Evolutionary conservation across 2,329 filamentous ascomycete genomes (phyloP), one percentile per base, ranked within the genome.

Genomic region (Aspergillus sp.): DNA sequence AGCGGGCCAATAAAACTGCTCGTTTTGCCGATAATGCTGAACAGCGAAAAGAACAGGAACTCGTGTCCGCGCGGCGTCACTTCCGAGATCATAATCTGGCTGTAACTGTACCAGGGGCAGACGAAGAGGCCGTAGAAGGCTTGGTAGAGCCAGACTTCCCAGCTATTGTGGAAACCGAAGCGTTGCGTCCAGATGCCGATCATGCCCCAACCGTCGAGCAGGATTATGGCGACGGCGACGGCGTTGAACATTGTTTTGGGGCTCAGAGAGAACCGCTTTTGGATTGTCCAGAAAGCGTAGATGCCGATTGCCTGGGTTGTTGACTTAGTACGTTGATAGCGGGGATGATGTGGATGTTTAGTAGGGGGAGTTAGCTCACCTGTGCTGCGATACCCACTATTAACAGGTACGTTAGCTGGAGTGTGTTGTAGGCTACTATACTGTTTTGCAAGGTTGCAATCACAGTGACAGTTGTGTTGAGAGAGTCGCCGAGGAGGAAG

Each of bases 191-290:
- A 84, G 54, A 83, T 83, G 1, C 82, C 83, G 39, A 85, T 79
- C 80, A 85, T 83, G 37, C 83, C 83, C 82, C 83, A 85, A 51
- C 75, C 79, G 59, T 79, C 76, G 6, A 89, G 79, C 0, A 89
- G 61, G 13, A 88, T 78, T 60, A 89, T 88, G 37, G 77, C 80
- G 2, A 87, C 71, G 61, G 85, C 86, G 56, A 89, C 80, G 8
- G 78, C 75, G 66, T 87, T 86, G 76, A 89, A 88, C 86, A 89
- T 89, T 15, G 82, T 83, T 70, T 89, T 89, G 1, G 86, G 87
- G 44, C 79, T 78, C 4, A 89, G 76, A 2, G 79, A 70, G 67
- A 80, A 86, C n/a, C 78, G 78, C 60, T 83, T 81, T 68, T 89
- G 87, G 11, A 86, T 75, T 51, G 74, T 75, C 83, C 84, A 89